Conservation (phyloP, 495 filamentous ascomycete species). For the Xylaria flabelliformis region DNA sequence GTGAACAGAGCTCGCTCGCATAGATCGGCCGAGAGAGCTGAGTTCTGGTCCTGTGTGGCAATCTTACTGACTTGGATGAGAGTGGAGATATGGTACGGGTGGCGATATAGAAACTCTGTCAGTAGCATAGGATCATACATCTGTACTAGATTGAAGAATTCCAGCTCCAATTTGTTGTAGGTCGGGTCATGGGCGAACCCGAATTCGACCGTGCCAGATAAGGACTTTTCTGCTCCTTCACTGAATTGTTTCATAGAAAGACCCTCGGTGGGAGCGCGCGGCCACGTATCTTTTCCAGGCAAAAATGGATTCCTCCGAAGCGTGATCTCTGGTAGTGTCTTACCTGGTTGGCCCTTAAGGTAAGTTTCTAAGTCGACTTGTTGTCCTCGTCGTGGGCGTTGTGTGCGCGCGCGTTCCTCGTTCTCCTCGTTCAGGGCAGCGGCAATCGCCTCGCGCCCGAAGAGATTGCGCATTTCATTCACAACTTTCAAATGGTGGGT, state of each 20-base stretch:
- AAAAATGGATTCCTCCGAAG: conserved; percentile 82
- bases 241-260: conserved; percentile 81
- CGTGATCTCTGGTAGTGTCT: conserved; percentile 71
- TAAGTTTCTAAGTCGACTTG: conserved; percentile 73
- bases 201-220: conserved; percentile 66
- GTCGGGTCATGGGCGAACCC: conserved; percentile 72
- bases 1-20: conserved; percentile 92
- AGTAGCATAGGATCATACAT: conserved; percentile 77
- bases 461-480: conserved; percentile 93
- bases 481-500: conserved; percentile 79
- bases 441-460: conserved; percentile 80
- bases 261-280: conserved; percentile 76
- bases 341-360: conserved; percentile 65
- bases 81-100: conserved; percentile 86
- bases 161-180: conserved; percentile 78
- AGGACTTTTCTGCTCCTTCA: conserved; percentile 39
- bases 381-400: conserved; percentile 57
- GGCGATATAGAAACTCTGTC: conserved; percentile 48
- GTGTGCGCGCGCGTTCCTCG: conserved; percentile 50
- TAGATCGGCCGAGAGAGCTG: conserved; percentile 82
- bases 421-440: conserved; percentile 62
- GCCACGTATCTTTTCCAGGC: conserved; percentile 92
- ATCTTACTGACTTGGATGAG: conserved; percentile 92
- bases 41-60: conserved; percentile 86
- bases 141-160: conserved; percentile 81